A percentile compares a stretch with the other conserved stretches of the same genome.
phyloP scores from a whole-genome alignment of 2,329 filamentous ascomycete genomes.

The Penicillium occitanis region DNA sequence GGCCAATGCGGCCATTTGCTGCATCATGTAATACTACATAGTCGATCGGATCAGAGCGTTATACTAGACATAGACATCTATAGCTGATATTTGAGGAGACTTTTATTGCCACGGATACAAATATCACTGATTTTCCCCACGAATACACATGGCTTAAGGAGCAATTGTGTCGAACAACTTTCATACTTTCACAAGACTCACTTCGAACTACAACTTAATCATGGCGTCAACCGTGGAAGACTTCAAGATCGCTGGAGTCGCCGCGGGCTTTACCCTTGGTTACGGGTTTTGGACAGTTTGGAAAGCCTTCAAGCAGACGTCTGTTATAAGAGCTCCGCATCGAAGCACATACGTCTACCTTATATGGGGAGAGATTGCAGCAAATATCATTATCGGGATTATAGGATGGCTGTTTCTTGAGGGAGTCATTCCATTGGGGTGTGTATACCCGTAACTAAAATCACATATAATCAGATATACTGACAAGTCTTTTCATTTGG shows the following conservation, averaged over 20 bases:
- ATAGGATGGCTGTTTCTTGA: constrained; percentile 39
- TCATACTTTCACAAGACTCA: background rate
- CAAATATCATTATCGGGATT: constrained; percentile 46
- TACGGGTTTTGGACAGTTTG: constrained; percentile 44
- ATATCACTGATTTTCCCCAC: background rate
- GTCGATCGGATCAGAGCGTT: background rate
- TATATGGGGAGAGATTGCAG: constrained; percentile 50
- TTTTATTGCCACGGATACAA: background rate
- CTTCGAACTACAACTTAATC: background rate
- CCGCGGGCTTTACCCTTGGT: constrained; percentile 44
- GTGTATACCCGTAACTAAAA: background rate
- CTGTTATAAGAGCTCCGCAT: constrained; percentile 32
- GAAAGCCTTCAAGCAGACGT: constrained; percentile 40
- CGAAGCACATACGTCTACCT: constrained; percentile 49
- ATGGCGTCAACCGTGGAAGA: constrained; percentile 26
- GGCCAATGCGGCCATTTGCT: background rate
- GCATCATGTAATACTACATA: background rate
- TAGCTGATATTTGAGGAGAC: background rate
- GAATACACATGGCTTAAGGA: background rate
- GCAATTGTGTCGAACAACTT: background rate
- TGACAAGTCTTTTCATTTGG: background rate
- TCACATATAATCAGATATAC: background rate
- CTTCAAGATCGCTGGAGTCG: constrained; percentile 34
- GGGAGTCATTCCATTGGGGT: constrained; percentile 36
- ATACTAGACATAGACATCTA: background rate